Percentiles rank a stretch among this genome's conserved stretches.
These are phyloP conservation scores for Prosopis cineraria DNA, from an alignment of 306 rosid genomes.

Conservation along the genomic window DNA sequence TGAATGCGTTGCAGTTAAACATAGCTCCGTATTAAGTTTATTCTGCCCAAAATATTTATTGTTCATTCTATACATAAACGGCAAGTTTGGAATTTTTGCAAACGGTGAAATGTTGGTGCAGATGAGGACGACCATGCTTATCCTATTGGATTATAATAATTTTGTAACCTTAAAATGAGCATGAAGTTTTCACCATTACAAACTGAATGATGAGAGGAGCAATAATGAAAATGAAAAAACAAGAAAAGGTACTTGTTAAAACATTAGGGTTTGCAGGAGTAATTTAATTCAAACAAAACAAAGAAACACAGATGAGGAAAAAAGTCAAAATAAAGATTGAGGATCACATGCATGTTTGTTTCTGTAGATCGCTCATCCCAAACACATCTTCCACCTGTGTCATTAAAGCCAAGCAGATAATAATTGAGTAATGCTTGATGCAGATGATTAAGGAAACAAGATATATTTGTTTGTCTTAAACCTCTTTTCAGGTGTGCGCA, in stretches of 20 bases:
- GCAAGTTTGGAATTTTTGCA: constrained; percentile 5
- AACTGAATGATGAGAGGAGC: constrained; percentile 33
- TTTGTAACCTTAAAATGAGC: constrained; percentile 42
- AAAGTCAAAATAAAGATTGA: constrained; percentile 26
- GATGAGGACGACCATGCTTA: constrained; percentile 18
- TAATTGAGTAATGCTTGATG: constrained; percentile 23
- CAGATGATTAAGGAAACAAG: constrained; percentile 2
- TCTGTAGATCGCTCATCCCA: constrained; percentile 33
- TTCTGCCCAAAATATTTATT: neutral
- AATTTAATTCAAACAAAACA: no score
- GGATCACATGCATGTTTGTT: constrained; percentile 37
- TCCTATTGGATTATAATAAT: constrained; percentile 21
- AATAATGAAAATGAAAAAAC: neutral
- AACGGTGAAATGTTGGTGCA: constrained; percentile 10
- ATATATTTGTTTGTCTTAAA: constrained; percentile 9
- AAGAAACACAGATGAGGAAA: neutral
- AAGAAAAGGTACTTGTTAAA: neutral
- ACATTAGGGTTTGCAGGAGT: neutral
- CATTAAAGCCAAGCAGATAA: constrained; percentile 24
- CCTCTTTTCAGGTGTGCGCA: constrained; percentile 35
- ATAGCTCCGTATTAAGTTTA: neutral
- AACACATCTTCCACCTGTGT: constrained; percentile 23
- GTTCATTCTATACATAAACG: neutral
- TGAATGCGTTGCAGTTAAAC: neutral
- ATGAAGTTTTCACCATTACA: constrained; percentile 25